Base-by-base conservation (phyloP, 2,329 filamentous ascomycete genomes). In the Cryphonectria radicalis region DNA sequence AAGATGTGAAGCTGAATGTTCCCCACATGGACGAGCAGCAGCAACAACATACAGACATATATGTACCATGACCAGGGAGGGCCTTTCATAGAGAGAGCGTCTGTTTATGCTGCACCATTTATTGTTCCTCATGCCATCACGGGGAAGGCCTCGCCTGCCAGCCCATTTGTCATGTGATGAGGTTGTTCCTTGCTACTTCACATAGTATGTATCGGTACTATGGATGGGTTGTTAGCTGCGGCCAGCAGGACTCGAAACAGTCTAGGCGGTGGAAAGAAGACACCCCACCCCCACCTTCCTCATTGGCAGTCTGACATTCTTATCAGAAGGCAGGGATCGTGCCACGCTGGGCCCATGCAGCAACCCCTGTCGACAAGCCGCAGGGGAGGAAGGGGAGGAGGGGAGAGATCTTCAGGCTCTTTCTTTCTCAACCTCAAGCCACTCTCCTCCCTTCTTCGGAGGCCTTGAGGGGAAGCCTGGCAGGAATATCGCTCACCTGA, bases 261-360 rank as follows among this genome's bases (percentile, higher is more conserved):
- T n/a, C 22, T 57, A 57, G 53, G 25, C 13, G 3, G 2, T 14
- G 53, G n/a, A 32, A 13, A 57, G n/a, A 17, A 35, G 55, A 32
- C 55, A 32, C 55, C 55, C 55, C 55, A 32, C 55, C 55, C 55
- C 55, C 55, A 59, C 55, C 28, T 59, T 59, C 55, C 55, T 59
- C 5, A 59, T 59, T 59, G 55, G 55, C 55, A 32, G 55, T 8
- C 46, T 19, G 55, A 8, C 55, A 8, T 59, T 32, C 55, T 59
- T 59, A 59, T 59, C 55, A 59, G 55, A 8, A 32, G 55, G 28
- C 55, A 59, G 25, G 55, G 55, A 19, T 59, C 6, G 4, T 35
- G 14, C 14, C 3, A 17, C 55, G 14, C 28, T 28, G 4, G 14
- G 5, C 6, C 17, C 14, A 35, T 10, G 55, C 55, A 32, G 13